Base-by-base conservation (phyloP, 108 stramenopile genomes). In the Cyclostephanos invisitatus region DNA sequence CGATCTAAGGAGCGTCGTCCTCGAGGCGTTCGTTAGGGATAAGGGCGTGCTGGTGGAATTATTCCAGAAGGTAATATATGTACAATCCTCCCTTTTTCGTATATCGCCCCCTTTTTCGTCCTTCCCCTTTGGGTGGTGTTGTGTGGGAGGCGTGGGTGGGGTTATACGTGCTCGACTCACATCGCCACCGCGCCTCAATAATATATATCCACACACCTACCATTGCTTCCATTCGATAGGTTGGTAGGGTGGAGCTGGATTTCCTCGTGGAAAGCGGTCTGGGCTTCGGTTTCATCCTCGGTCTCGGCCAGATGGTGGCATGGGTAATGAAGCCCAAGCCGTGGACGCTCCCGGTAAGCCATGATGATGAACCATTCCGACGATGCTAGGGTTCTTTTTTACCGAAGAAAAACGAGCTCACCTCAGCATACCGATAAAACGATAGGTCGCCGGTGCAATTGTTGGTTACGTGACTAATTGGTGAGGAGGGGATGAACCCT, bases 381-480 rank as follows among this genome's bases (percentile, higher is more conserved):
- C n/a, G n/a, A n/a, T n/a, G n/a, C n/a, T n/a, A n/a, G n/a, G n/a
- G n/a, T n/a, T n/a, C n/a, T n/a, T 28, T 5, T 3, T 56, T 7
- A 6, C 9, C 55, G 25, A 14, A 27, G 27, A 25, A 28, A 28
- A 24, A 25, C 24, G 6, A 2, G 27, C 24, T 56, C 55, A 28
- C 55, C n/a, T n/a, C 27, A 25, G 9, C 2, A 5, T 9, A 18
- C 68, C 82, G 10, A 69, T 83, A 4, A 58, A 5, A 83, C 84
- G 0, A 62, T 77, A 22, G 58, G 58, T 59, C 32, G 89, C 87
- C 17, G 95, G 95, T 29, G 87, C 91, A 29, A n/a, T 91, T 18
- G 95, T 96, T 18, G 95, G 95, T 40, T 96, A 87, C 81, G 74
- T 90, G 9, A 98, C 98, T 1, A 98, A 98, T 80, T 97, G 86